A percentile compares a stretch with the other conserved stretches of the same genome.
These are phyloP conservation scores for Fomitopsis betulina DNA, from an alignment of 1,284 basidiomycete species.

Conservation along the genomic window DNA sequence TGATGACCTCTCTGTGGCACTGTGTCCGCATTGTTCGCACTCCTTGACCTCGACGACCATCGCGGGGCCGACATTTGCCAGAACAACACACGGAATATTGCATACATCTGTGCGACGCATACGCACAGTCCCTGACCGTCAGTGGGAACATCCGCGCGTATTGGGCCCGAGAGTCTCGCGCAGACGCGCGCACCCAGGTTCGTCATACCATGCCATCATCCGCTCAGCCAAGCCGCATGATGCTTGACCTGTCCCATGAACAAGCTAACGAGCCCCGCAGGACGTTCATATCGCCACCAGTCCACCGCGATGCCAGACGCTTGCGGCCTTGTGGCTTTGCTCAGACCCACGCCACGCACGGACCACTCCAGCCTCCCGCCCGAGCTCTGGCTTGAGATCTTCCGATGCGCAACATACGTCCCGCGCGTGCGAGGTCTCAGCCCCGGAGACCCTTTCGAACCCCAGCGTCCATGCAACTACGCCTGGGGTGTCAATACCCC, in stretches of 20 bases:
- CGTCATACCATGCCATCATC: slow-evolving; percentile 2
- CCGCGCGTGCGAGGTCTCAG: slow-evolving; percentile 24
- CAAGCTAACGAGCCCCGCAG: neutral
- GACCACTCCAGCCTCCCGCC: slow-evolving; percentile 33
- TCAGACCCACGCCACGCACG: slow-evolving; percentile 3
- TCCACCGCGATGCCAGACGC: slow-evolving; percentile 3
- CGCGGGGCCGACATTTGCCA: neutral
- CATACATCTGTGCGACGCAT: neutral
- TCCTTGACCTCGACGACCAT: neutral
- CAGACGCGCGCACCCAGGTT: neutral
- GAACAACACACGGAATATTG: neutral
- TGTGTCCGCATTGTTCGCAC: neutral
- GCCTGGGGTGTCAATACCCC: slow-evolving; percentile 22
- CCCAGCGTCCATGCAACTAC: slow-evolving; percentile 24
- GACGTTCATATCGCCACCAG: neutral
- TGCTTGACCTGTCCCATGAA: neutral
- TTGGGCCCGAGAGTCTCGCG: neutral
- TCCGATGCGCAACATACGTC: slow-evolving; percentile 49
- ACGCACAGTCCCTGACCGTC: neutral
- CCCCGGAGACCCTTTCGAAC: slow-evolving; percentile 19
- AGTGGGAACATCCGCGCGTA: neutral
- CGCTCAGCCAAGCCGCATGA: neutral
- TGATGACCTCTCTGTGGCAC: neutral
- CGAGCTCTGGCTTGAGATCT: slow-evolving; percentile 56
- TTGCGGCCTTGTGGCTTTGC: slow-evolving; percentile 3